Base-by-base conservation (phyloP, 306 rosid species). In the Fagus crenata region DNA sequence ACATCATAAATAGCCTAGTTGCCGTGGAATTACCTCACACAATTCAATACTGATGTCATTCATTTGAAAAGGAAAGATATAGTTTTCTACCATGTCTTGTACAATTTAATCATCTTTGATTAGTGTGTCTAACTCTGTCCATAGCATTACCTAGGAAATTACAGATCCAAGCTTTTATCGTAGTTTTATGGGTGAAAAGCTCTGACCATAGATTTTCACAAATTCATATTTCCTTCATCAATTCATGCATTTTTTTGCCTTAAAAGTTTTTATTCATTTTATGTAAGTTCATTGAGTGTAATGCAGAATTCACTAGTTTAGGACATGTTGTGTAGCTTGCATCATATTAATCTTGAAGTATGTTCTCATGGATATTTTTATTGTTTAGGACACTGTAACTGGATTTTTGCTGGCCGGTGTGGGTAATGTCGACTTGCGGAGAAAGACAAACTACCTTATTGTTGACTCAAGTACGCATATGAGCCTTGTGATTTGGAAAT, bases 401-500 rank as follows among this genome's bases (percentile, higher is more conserved):
- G 28, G 28, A 22, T 22, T 22, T 22, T 22, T 22, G 28, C 28
- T 22, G 28, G 28, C 28, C 28, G 28, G 28, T 22, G 28, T 22
- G 28, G 28, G 28, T 22, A 22, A 22, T 22, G 28, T 22, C 28
- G 28, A 22, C 28, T 22, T 22, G 28, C 28, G 28, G 28, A 22
- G 28, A 22, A 22, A 22, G 28, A 22, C 28, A 22, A 22, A 22
- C 28, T 22, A 22, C 28, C 28, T 22, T 22, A 22, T 22, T 22
- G 28, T 22, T 22, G 28, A 95, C 83, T 89, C 96, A 78, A 95
- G 98, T 95, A 92, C 4, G 93, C 67, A 73, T 72, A 67, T 55
- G 37, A 74, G 49, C 53, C 61, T 53, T 60, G 22, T 49, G 61
- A 42, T 78, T 69, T 22, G 28, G 2, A 31, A 75, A 69, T 53